phyloP scores from a whole-genome alignment of 306 rosid species.

The Hylodesmum podocarpum region DNA sequence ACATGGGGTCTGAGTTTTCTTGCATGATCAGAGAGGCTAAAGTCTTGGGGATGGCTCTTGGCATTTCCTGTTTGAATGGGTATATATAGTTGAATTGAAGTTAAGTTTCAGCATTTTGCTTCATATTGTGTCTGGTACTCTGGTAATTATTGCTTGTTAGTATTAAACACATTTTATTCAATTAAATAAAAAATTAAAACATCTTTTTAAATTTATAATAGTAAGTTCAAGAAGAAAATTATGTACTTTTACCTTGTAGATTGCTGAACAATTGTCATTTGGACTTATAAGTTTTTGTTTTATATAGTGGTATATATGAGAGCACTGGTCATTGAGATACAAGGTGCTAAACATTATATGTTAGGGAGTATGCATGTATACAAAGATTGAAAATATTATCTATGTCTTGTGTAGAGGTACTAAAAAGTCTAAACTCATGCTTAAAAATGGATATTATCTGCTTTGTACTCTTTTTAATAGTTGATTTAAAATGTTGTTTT shows the following conservation, averaged over 20 bases:
- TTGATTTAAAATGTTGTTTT: constrained; percentile 26
- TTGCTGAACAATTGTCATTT: background rate
- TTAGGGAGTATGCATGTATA: background rate
- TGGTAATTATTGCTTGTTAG: too few relatives aligned
- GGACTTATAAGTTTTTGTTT: background rate
- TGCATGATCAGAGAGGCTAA: constrained; percentile 79
- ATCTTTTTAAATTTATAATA: background rate
- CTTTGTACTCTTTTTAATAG: background rate
- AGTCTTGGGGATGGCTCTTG: constrained; percentile 69
- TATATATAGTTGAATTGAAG: constrained; percentile 35
- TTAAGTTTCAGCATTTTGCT: constrained; percentile 20
- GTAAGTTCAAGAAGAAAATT: background rate
- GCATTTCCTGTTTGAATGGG: constrained; percentile 79
- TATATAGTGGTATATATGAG: background rate
- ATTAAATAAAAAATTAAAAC: background rate
- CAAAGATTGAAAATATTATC: background rate
- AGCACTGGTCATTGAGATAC: background rate
- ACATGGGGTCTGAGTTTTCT: constrained; percentile 80
- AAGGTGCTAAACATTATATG: background rate
- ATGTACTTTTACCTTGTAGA: background rate
- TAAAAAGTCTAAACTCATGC: background rate
- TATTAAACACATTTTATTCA: background rate
- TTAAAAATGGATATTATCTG: background rate
- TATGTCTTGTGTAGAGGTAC: background rate
- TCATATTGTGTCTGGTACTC: constrained; percentile 14